Base-by-base conservation (phyloP, 352 stramenopile species). In the Globisporangium recalcitrans region DNA sequence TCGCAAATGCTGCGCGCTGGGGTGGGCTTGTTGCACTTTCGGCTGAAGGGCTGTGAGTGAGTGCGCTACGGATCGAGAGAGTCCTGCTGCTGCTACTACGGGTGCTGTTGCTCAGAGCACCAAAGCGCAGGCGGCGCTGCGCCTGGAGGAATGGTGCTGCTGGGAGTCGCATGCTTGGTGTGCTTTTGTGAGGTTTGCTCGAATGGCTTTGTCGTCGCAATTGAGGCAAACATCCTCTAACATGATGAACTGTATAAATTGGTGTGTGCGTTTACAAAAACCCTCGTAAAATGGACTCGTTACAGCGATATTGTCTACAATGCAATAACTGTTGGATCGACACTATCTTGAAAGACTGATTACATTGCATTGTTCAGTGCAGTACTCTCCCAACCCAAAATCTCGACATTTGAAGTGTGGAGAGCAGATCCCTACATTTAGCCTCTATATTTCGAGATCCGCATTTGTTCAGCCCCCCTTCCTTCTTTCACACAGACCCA, bases 101-200 rank as follows among this genome's bases (percentile, higher is more conserved):
- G 13, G 2, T 60, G 16, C 3, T 24, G 13, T 31, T 44, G 8
- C 8, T 44, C 19, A 36, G 1, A 2, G 16, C 8, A 16, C 27
- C 13, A 9, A 22, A 1, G 4, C 19, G 49, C 11, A 61, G 40
- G 5, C n/a, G 44, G 29, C 36, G 56, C n/a, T 55, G 42, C 27
- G 44, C 56, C 24, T 48, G 56, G 13, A 40, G 29, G 27, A 62
- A 31, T 8, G 49, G 14, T 4, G 19, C 24, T 4, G 40, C 44
- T 38, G 55, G 24, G 10, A 62, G n/a, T 6, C 56, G 56, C 56
- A 62, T 62, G n/a, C 29, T 51, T 40, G 2, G 21, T 52, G 48
- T 52, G 52, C 26, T 6, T 52, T 29, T 54, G 14, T 36, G 24
- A 54, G 38, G 47, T 22, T 53, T 54, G 48, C 48, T 54, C 48